These are phyloP conservation scores for Rosa persica DNA, from an alignment of 306 rosid species.

Conservation along the genomic window DNA sequence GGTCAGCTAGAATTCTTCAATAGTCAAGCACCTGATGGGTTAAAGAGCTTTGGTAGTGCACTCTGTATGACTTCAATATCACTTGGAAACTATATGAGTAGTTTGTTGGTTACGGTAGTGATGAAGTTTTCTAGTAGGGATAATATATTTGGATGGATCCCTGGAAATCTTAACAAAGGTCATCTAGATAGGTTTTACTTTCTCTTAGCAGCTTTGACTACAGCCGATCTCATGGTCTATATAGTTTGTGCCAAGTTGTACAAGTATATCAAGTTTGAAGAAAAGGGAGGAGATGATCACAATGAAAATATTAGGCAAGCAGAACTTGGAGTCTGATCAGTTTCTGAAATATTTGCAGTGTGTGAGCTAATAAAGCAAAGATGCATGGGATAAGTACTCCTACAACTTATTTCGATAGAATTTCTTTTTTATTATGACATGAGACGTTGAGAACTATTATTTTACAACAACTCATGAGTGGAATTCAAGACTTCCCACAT, in stretches of 20 bases:
- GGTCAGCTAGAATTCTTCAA: conserved; percentile 78
- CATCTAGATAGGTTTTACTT: conserved; percentile 68
- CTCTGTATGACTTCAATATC: conserved; percentile 86
- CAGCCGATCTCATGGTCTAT: conserved; percentile 50
- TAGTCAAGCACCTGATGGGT: conserved; percentile 68
- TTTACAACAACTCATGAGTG: no score
- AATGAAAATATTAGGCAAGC: neutral
- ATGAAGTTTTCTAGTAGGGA: conserved; percentile 57
- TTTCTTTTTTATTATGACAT: no score
- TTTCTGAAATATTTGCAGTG: neutral
- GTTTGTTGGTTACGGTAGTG: conserved; percentile 63
- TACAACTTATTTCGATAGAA: no score
- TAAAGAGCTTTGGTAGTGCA: conserved; percentile 83
- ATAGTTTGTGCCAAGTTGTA: conserved; percentile 67
- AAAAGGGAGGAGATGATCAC: conserved; percentile 18
- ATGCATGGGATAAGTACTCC: no score
- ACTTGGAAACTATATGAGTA: conserved; percentile 69
- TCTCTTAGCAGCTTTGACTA: conserved; percentile 65
- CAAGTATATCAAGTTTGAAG: conserved; percentile 60
- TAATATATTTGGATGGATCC: conserved; percentile 72
- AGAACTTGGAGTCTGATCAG: neutral
- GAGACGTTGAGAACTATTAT: no score
- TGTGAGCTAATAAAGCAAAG: no score
- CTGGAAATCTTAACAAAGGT: conserved; percentile 64
- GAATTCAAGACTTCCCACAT: no score